A percentile compares a stretch with the other conserved stretches of the same genome.
Evolutionary conservation across 768 basidiomycete genomes (phyloP).

Genomic region (Boletus pseudo-olivaceus): DNA sequence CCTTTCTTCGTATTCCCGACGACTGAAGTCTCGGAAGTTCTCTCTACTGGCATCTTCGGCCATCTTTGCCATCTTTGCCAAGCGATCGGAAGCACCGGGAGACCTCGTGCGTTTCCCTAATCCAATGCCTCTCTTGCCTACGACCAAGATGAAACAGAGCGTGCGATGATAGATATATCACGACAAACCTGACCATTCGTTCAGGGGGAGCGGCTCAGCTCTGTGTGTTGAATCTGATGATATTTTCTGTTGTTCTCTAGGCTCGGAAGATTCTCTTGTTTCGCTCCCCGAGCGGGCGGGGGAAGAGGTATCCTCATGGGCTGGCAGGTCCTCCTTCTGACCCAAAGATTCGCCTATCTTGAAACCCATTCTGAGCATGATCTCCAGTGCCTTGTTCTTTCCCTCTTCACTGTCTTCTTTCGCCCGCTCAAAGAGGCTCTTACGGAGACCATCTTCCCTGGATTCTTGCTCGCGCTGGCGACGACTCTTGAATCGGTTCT

Average conservation of each 20-base stretch:
- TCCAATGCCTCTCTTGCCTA: conserved; percentile 81
- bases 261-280: background rate
- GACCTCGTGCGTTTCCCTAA: conserved; percentile 64
- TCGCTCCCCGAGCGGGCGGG: conserved; percentile 2
- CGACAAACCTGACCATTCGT: conserved; percentile 76
- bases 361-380: conserved; percentile 96
- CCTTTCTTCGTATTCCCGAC: conserved; percentile 71
- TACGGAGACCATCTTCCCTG: conserved; percentile 72
- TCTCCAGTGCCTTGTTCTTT: conserved; percentile 75
- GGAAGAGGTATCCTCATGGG: background rate
- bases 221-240: conserved; percentile 38
- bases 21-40: conserved; percentile 66
- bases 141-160: conserved; percentile 6
- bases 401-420: conserved; percentile 48
- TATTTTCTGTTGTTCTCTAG: background rate
- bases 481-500: conserved; percentile 60
- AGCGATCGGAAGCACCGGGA: conserved; percentile 57
- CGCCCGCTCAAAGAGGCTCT: conserved; percentile 76
- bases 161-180: background rate
- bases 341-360: conserved; percentile 81
- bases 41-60: conserved; percentile 50
- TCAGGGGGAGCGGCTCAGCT: conserved; percentile 67
- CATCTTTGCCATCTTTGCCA: conserved; percentile 70
- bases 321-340: conserved; percentile 23
- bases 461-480: conserved; percentile 68